Base-by-base conservation (phyloP, 139 green algal genomes). In the Ettlia oleoabundans region DNA sequence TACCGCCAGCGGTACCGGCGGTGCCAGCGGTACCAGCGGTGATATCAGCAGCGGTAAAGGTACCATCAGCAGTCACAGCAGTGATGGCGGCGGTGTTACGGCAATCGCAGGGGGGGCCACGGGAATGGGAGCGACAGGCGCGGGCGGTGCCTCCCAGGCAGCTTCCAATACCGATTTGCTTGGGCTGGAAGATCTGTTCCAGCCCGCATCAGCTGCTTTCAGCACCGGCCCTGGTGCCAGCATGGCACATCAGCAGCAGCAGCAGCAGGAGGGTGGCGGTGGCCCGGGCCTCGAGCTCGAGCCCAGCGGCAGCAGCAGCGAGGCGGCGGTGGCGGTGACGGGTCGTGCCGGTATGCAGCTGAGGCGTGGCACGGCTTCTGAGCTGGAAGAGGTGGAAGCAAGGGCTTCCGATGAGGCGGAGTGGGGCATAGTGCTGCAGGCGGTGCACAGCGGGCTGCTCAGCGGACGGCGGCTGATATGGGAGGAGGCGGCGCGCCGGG, bases 401-500 rank as follows among this genome's bases (percentile, higher is more conserved):
- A 32, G 43, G 22, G 80, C 71, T 3, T 61, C 58, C 0, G 86
- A 86, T 6, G 83, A 90, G 65, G 28, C 78, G 15, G 83, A 86
- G 37, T 88, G 86, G 86, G 80, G 83, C 26, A 43, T 85, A 0
- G 83, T 84, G 51, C 75, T 90, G 83, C 65, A 80, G 33, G 78
- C 73, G 28, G 70, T 87, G 55, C 72, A 81, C 21, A 40, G 28
- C 0, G 86, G 82, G 28, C 69, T 90, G 40, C 40, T 74, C 2
- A 70, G 61, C 3, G 87, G 88, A 21, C 70, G 77, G 32, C 43
- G 58, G 32, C 72, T 82, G 65, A 80, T 92, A 30, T 92, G 88
- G 88, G 88, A 92, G 40, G 88, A 92, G 61, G 84, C 80, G 10
- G 68, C 80, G 13, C 67, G 84, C n/a, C 82, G 79, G 40, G 55